Evolutionary conservation across 192 early-diverging fungal genomes (phyloP).

Genomic region (Podila epicladia): DNA sequence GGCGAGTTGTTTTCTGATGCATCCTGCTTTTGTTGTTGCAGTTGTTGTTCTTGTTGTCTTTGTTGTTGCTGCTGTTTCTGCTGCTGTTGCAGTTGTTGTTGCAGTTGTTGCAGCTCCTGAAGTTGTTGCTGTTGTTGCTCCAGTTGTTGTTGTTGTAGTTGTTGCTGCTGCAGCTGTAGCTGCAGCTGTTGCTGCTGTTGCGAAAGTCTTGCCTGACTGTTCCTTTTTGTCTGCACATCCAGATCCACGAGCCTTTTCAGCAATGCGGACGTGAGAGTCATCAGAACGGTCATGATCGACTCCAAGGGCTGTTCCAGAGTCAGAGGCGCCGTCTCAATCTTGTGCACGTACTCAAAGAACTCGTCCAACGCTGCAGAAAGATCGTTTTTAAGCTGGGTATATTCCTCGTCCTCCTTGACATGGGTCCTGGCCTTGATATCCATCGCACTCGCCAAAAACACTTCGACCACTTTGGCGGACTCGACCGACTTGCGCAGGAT

Average conservation of each 20-base stretch:
- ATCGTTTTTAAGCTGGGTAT: conserved; percentile 7
- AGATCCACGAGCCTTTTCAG: conserved; percentile 24
- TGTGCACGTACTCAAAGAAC: conserved; percentile 21
- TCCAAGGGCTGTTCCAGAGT: neutral
- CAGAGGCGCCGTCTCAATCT: conserved; percentile 2
- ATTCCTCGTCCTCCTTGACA: conserved; percentile 23
- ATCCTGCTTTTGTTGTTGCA: neutral
- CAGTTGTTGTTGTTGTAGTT: neutral
- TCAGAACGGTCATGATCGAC: conserved; percentile 10
- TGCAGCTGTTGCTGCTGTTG: neutral
- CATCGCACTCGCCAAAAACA: conserved; percentile 31
- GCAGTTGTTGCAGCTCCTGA: neutral
- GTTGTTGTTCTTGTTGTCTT: neutral
- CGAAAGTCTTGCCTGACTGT: neutral
- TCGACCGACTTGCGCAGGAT: conserved; percentile 27
- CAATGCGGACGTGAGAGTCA: conserved; percentile 19
- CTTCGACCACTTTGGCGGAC: conserved; percentile 15
- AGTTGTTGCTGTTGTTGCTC: neutral
- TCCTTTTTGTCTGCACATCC: conserved; percentile 24
- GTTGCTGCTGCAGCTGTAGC: neutral
- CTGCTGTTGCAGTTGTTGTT: neutral
- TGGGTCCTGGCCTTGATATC: conserved; percentile 20
- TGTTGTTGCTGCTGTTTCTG: neutral
- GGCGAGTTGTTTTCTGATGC: too few relatives aligned
- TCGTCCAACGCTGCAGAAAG: conserved; percentile 16